These are phyloP conservation scores for Colletotrichum filicis DNA, from an alignment of 2,329 filamentous ascomycete species.

Conservation along the genomic window DNA sequence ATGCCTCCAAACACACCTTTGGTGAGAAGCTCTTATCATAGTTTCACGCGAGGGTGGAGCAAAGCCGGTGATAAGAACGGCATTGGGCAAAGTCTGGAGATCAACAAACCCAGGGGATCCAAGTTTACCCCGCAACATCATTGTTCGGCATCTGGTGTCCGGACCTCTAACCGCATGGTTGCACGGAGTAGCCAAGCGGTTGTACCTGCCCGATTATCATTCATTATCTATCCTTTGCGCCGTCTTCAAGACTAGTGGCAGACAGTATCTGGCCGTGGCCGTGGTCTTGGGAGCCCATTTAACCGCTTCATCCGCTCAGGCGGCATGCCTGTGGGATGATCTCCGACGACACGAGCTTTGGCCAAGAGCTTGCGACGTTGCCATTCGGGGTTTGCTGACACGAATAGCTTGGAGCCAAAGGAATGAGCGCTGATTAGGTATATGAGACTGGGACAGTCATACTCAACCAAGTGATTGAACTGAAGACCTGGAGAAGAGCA, in stretches of 20 bases:
- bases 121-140: conserved; percentile 23
- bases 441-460: neutral
- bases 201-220: conserved; percentile 21
- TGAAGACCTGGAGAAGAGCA: neutral
- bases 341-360: neutral
- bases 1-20: conserved; percentile 12
- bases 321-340: neutral
- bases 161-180: neutral
- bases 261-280: neutral
- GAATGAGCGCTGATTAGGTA: neutral
- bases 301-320: conserved; percentile 19
- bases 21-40: neutral
- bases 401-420: neutral
- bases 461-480: no score
- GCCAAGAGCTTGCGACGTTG: neutral
- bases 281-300: neutral
- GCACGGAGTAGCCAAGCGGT: neutral
- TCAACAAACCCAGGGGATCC: conserved; percentile 2
- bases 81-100: neutral
- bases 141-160: neutral
- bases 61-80: conserved; percentile 10
- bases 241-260: neutral
- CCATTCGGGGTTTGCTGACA: neutral
- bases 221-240: neutral
- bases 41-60: conserved; percentile 12